Percentiles rank a stretch among this genome's conserved stretches.
These are phyloP conservation scores for Stentor coeruleus DNA, from an alignment of 73 alveolate genomes.

Conservation along the genomic window DNA sequence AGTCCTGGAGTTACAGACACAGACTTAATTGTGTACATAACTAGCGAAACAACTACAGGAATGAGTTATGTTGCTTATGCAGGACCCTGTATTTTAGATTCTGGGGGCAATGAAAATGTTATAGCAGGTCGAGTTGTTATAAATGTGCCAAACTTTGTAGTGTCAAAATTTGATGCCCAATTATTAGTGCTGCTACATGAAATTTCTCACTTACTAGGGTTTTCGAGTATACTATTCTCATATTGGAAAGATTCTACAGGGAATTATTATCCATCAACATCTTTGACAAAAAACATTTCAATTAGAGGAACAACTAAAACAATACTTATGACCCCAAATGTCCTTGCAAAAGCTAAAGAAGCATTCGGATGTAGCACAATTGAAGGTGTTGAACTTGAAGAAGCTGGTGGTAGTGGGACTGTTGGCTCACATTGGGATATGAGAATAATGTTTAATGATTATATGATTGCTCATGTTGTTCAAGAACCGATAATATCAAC, in stretches of 20 bases:
- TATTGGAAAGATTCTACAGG: not conserved
- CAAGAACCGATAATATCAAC: conserved; percentile 34
- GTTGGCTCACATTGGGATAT: conserved; percentile 59
- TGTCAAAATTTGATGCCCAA: not conserved
- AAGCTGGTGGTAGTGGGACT: conserved; percentile 41
- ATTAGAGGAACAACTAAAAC: not conserved
- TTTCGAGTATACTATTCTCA: not conserved
- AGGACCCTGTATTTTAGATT: not conserved
- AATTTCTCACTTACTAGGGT: not conserved
- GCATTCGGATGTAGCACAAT: not conserved
- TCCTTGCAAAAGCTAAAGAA: not conserved
- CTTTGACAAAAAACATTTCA: not conserved
- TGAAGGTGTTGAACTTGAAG: conserved; percentile 37
- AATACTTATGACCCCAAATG: not conserved
- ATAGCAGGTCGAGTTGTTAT: not conserved
- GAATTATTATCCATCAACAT: not conserved
- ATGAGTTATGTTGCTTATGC: not conserved
- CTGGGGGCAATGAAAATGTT: not conserved
- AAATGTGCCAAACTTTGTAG: not conserved
- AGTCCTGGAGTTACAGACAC: not conserved
- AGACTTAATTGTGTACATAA: not conserved
- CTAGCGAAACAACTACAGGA: too few relatives aligned
- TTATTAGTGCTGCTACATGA: not conserved
- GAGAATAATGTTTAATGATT: conserved; percentile 50
- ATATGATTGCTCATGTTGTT: conserved; percentile 33